phyloP scores from a whole-genome alignment of 768 basidiomycete genomes.

The Lactarius pseudohatsudake region DNA sequence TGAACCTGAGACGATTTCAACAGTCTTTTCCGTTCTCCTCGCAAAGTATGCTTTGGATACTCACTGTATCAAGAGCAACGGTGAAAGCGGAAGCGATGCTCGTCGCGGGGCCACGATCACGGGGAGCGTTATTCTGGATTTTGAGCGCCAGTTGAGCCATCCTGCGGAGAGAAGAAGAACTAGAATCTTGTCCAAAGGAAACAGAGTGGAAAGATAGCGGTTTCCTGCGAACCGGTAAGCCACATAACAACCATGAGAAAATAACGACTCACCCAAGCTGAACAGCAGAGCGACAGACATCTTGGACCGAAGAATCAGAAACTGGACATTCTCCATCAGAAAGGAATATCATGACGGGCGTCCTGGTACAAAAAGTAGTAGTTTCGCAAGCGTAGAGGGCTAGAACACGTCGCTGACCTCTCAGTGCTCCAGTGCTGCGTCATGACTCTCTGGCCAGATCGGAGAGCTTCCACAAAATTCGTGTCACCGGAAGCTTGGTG shows the following conservation, averaged over 20 bases:
- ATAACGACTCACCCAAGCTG: slow-evolving; percentile 41
- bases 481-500: too few relatives aligned
- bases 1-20: slow-evolving; percentile 40
- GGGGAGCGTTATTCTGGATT: slow-evolving; percentile 45
- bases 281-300: slow-evolving; percentile 43
- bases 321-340: slow-evolving; percentile 52
- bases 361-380: too few relatives aligned
- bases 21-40: neutral
- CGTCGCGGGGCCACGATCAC: slow-evolving; percentile 33
- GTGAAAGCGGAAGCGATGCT: slow-evolving; percentile 40
- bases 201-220: slow-evolving; percentile 57
- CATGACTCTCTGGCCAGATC: too few relatives aligned
- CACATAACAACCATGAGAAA: neutral
- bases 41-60: neutral
- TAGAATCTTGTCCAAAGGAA: slow-evolving; percentile 45
- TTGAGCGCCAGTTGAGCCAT: slow-evolving; percentile 54
- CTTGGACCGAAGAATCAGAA: slow-evolving; percentile 39
- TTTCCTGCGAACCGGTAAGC: slow-evolving; percentile 39
- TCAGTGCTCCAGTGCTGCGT: too few relatives aligned
- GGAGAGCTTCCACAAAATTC: too few relatives aligned
- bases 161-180: slow-evolving; percentile 39
- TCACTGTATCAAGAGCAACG: slow-evolving; percentile 37
- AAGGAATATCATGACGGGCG: slow-evolving; percentile 52
- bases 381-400: slow-evolving; percentile 21
- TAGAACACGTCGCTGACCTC: too few relatives aligned